phyloP scores from a whole-genome alignment of 2,329 filamentous ascomycete species.

The Alternaria triticina region DNA sequence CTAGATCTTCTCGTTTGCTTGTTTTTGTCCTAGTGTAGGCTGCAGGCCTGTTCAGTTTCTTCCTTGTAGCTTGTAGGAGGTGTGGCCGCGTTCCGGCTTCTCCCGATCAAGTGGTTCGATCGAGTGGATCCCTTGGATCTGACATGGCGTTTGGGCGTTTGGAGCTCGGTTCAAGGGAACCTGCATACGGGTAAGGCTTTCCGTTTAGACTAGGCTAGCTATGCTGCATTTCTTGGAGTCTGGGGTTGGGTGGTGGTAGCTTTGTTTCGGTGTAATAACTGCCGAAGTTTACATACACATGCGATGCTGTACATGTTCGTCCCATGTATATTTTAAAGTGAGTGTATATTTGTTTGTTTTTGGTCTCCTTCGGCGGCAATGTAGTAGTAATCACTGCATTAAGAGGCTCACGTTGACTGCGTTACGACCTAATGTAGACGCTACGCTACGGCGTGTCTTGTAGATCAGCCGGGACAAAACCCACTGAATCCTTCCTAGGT shows the following conservation, averaged over 20 bases:
- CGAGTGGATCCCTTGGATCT: neutral
- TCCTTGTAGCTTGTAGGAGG: neutral
- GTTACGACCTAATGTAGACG: neutral
- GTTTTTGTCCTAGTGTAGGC: neutral
- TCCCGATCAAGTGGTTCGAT: neutral
- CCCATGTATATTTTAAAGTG: neutral
- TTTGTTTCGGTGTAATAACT: neutral
- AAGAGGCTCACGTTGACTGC: neutral
- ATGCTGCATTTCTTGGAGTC: conserved; percentile 13
- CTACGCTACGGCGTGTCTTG: neutral
- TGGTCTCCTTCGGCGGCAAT: neutral
- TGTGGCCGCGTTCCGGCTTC: neutral
- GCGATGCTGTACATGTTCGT: neutral
- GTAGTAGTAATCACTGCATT: neutral
- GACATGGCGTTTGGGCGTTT: conserved; percentile 6
- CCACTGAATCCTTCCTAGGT: neutral
- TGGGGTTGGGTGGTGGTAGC: conserved; percentile 3
- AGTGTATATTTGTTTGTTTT: neutral
- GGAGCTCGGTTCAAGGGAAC: neutral
- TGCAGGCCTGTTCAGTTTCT: neutral
- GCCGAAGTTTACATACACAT: neutral
- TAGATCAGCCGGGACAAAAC: neutral
- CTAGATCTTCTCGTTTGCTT: neutral
- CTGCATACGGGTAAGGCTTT: conserved; percentile 4
- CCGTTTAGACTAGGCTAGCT: conserved; percentile 13